A percentile compares a stretch with the other conserved stretches of the same genome.
Evolutionary conservation across 345 rosid species (phyloP).

Genomic region (Geranium brycei): DNA sequence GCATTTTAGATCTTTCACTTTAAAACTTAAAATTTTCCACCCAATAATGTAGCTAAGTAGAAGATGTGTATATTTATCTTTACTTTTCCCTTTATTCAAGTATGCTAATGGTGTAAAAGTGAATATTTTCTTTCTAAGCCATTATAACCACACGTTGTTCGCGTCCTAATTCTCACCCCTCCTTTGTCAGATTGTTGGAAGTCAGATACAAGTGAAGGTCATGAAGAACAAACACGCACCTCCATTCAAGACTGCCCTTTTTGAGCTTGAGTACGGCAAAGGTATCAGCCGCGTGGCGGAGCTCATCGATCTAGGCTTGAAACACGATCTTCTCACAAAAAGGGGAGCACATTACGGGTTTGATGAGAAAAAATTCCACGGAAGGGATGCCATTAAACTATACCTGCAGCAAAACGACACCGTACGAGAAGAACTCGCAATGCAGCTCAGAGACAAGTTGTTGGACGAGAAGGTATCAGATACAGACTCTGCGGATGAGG

Average conservation of each 20-base stretch:
- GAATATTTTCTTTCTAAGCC: neutral
- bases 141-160: neutral
- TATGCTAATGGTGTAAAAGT: no score
- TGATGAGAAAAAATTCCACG: slow-evolving; percentile 42
- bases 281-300: slow-evolving; percentile 69
- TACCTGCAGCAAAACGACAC: slow-evolving; percentile 37
- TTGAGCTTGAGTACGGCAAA: slow-evolving; percentile 91
- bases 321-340: slow-evolving; percentile 53
- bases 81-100: no score
- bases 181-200: slow-evolving; percentile 51
- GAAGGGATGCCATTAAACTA: slow-evolving; percentile 69
- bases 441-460: slow-evolving; percentile 54
- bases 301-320: slow-evolving; percentile 61
- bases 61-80: no score
- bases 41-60: no score
- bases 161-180: neutral
- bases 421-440: slow-evolving; percentile 45
- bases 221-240: slow-evolving; percentile 96
- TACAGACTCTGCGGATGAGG: slow-evolving; percentile 19
- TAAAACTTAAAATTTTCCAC: no score
- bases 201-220: slow-evolving; percentile 65
- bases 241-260: slow-evolving; percentile 68
- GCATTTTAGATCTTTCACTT: no score
- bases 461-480: slow-evolving; percentile 18
- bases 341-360: slow-evolving; percentile 36